Percentiles rank a stretch among this genome's conserved stretches.
phyloP scores from a whole-genome alignment of 2,329 filamentous ascomycete species.

The Sporothrix pallida region DNA sequence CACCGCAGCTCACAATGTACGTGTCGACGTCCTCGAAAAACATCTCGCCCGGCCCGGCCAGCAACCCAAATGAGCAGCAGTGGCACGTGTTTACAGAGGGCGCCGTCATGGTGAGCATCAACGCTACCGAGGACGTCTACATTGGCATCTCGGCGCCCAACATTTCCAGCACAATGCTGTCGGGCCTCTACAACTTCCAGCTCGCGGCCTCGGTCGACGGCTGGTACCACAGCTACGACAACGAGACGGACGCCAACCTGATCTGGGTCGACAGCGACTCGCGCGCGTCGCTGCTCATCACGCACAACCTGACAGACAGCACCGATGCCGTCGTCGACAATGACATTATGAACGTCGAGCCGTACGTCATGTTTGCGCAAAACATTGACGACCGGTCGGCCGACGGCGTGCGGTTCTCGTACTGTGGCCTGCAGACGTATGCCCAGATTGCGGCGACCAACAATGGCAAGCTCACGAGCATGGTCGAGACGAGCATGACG shows the following conservation, averaged over 20 bases:
- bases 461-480: constrained; percentile 54
- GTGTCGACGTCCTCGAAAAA: constrained; percentile 71
- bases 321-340: constrained; percentile 57
- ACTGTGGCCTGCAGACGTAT: constrained; percentile 75
- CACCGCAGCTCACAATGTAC: constrained; percentile 79
- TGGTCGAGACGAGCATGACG: constrained; percentile 69
- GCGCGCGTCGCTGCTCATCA: constrained; percentile 77
- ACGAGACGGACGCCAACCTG: constrained; percentile 61
- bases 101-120: constrained; percentile 68
- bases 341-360: constrained; percentile 60
- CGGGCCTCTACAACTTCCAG: constrained; percentile 77
- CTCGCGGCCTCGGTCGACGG: constrained; percentile 81
- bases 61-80: constrained; percentile 52
- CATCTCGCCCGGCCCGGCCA: constrained; percentile 68
- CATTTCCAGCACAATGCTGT: constrained; percentile 61
- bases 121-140: constrained; percentile 71
- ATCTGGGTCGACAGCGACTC: constrained; percentile 86
- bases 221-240: constrained; percentile 72
- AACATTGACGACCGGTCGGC: constrained; percentile 65
- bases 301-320: constrained; percentile 69
- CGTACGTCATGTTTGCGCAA: constrained; percentile 79
- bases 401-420: constrained; percentile 76
- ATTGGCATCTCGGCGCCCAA: constrained; percentile 76
- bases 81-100: constrained; percentile 66
- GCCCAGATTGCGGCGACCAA: constrained; percentile 67